phyloP scores from a whole-genome alignment of 225 moss, liverwort and hornwort genomes.

The Pseudisothecium myosuroides region DNA sequence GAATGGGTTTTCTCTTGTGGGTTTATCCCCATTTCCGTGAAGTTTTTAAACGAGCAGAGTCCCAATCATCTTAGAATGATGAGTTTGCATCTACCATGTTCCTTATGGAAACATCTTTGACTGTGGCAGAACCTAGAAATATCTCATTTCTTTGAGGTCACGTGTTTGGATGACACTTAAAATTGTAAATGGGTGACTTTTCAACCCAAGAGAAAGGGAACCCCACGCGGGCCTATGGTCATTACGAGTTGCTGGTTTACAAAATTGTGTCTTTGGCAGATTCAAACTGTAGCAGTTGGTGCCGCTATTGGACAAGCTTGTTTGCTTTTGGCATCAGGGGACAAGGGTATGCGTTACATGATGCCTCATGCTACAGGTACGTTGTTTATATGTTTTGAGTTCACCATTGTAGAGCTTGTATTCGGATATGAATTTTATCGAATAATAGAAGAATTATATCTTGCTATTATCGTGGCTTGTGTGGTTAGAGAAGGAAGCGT shows the following conservation, averaged over 20 bases:
- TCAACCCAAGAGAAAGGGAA: not conserved
- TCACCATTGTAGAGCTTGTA: not conserved
- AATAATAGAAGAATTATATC: not conserved
- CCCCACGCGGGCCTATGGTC: not conserved
- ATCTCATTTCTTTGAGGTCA: not conserved
- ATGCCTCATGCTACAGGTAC: constrained; percentile 97
- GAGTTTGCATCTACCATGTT: not conserved
- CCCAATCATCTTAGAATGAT: not conserved
- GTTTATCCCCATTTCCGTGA: not conserved
- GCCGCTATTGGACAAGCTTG: constrained; percentile 99
- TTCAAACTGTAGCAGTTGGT: constrained; percentile 99
- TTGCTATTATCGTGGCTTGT: not conserved
- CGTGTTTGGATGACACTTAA: not conserved
- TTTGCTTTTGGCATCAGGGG: constrained; percentile 89
- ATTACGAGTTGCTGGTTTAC: not conserved
- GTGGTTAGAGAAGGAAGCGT: not conserved
- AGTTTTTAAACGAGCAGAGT: not conserved
- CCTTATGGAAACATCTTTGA: not conserved
- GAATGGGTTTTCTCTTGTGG: not conserved
- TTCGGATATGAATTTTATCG: not conserved
- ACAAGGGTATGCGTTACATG: constrained; percentile 96
- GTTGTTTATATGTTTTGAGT: not conserved
- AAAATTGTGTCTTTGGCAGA: constrained; percentile 28
- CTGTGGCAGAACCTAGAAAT: not conserved
- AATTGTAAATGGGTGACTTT: not conserved